Conservation (phyloP, 495 filamentous ascomycete genomes). For the Podospora conica region DNA sequence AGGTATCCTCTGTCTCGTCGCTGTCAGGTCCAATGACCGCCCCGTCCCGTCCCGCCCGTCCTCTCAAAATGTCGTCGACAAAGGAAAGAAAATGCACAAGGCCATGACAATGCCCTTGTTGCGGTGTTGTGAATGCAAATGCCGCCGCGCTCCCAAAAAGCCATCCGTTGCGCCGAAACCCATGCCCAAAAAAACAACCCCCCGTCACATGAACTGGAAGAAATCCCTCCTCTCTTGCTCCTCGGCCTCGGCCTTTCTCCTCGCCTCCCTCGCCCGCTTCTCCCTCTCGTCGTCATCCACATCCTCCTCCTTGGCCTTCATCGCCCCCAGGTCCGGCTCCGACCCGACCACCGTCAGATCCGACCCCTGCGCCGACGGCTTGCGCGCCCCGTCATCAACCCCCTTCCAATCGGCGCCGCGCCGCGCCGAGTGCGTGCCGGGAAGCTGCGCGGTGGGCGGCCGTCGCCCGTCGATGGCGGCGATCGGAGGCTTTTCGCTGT, state of each 20-base stretch:
- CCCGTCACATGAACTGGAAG: neutral
- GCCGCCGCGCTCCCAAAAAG: neutral
- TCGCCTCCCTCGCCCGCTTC: neutral
- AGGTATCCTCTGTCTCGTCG: neutral
- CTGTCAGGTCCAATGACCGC: no score
- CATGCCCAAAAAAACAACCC: no score
- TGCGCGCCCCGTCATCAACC: neutral
- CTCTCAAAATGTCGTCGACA: neutral
- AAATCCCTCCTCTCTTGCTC: neutral
- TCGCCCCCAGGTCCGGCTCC: neutral
- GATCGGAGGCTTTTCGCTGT: neutral
- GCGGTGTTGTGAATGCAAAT: neutral
- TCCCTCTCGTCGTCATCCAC: neutral
- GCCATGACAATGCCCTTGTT: neutral
- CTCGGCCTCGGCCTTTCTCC: neutral
- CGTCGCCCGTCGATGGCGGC: neutral
- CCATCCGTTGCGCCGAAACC: neutral
- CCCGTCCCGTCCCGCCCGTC: neutral
- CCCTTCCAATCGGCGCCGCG: no score
- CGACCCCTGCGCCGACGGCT: neutral
- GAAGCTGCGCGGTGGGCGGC: neutral
- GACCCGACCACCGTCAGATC: neutral
- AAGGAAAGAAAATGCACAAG: neutral
- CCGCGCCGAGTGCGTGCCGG: neutral
- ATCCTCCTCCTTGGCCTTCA: neutral